These are phyloP conservation scores for Pyrus communis DNA, from an alignment of 306 rosid species.

Conservation along the genomic window DNA sequence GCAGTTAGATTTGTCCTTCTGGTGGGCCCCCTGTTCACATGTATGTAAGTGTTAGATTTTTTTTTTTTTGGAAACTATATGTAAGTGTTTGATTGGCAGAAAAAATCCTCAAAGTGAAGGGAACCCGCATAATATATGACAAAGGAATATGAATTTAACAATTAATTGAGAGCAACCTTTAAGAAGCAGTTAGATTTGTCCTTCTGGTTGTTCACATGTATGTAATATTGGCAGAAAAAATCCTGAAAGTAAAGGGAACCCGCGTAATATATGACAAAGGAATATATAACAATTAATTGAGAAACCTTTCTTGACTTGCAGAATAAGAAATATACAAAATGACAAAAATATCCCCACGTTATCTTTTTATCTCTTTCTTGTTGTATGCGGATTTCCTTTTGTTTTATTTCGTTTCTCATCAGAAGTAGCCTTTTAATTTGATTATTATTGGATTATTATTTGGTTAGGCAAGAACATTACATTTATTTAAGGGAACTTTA, in stretches of 20 bases:
- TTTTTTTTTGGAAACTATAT: no score
- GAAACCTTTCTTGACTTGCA: slow-evolving; percentile 37
- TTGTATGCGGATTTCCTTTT: neutral
- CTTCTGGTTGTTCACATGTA: slow-evolving; percentile 35
- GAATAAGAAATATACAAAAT: slow-evolving; percentile 24
- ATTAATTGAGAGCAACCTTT: slow-evolving; percentile 13
- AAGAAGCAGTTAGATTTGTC: no score
- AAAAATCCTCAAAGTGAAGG: slow-evolving; percentile 21
- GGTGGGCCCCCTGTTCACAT: slow-evolving; percentile 44
- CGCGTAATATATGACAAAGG: slow-evolving; percentile 10
- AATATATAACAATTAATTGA: slow-evolving; percentile 2
- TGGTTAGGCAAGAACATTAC: no score
- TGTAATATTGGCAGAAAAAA: slow-evolving; percentile 8
- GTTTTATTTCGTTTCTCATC: neutral
- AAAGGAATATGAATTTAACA: slow-evolving; percentile 3
- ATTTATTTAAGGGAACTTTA: no score
- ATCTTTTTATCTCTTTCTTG: neutral
- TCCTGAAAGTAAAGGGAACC: slow-evolving; percentile 21
- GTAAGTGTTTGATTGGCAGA: slow-evolving; percentile 5
- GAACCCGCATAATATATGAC: slow-evolving; percentile 14
- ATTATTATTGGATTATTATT: no score
- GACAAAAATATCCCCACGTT: slow-evolving; percentile 26
- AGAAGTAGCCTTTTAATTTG: neutral
- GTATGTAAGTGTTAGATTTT: no score
- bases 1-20: no score